phyloP scores from a whole-genome alignment of 75 land plant species.

The Picea sitchensis region DNA sequence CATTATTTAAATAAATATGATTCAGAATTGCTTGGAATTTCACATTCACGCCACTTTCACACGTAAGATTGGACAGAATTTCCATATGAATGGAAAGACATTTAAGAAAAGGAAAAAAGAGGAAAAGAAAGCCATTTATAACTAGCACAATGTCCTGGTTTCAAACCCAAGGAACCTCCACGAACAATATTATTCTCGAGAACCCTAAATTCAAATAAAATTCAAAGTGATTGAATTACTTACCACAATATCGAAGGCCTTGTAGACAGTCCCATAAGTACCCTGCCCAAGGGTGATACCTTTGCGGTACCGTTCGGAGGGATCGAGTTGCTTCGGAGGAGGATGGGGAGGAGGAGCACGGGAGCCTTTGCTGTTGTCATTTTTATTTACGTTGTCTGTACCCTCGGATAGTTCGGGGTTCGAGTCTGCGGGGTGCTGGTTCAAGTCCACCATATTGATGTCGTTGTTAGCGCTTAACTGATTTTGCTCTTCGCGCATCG shows the following conservation, averaged over 20 bases:
- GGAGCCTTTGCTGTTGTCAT: not conserved
- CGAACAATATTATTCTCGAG: not conserved
- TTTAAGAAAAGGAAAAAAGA: not conserved
- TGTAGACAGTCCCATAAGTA: slow-evolving; percentile 93
- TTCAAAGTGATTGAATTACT: not conserved
- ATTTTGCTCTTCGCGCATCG: too few species aligned
- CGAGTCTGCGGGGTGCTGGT: slow-evolving; percentile 3
- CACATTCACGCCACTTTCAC: not conserved
- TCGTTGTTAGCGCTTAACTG: not conserved
- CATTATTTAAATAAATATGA: too few species aligned
- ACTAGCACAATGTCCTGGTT: not conserved
- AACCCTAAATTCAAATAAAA: not conserved
- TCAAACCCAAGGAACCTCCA: not conserved
- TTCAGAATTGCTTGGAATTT: not conserved
- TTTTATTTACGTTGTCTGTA: not conserved
- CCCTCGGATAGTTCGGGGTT: not conserved
- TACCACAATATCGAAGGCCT: slow-evolving; percentile 89
- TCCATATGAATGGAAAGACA: not conserved
- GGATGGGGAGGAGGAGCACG: not conserved
- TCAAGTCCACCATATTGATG: not conserved
- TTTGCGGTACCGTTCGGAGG: slow-evolving; percentile 71
- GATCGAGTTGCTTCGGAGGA: not conserved
- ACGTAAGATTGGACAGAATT: not conserved
- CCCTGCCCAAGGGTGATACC: slow-evolving; percentile 86
- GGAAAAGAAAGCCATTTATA: not conserved